Conservation (phyloP, 345 rosid species). For the Bruguiera gymnorhiza region DNA sequence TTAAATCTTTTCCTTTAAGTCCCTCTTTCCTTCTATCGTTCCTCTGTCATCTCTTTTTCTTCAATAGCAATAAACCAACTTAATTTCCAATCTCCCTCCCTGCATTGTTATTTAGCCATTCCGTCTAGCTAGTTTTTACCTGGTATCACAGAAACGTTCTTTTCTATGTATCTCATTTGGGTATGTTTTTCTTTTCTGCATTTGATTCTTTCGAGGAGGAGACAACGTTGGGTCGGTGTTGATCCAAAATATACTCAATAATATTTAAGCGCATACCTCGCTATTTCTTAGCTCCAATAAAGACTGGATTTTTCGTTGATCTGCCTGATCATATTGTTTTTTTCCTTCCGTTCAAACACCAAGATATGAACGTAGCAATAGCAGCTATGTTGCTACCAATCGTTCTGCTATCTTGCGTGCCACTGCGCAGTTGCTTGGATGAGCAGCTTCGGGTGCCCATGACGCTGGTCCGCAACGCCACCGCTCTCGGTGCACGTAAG, state of each 20-base stretch:
- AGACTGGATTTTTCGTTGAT: neutral
- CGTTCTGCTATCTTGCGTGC: constrained; percentile 7
- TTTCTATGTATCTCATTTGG: neutral
- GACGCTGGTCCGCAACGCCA: constrained; percentile 69
- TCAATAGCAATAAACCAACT: no score
- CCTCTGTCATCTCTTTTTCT: neutral
- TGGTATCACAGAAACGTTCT: neutral
- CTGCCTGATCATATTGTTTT: neutral
- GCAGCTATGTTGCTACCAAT: constrained; percentile 18
- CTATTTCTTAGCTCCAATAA: neutral
- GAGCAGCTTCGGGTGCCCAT: constrained; percentile 48
- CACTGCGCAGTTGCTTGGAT: constrained; percentile 26
- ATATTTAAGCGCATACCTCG: no score
- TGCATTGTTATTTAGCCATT: neutral
- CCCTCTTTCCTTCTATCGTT: neutral
- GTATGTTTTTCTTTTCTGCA: neutral
- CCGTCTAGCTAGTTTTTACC: no score
- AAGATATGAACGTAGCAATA: constrained; percentile 8
- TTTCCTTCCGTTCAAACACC: neutral
- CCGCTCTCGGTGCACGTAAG: constrained; percentile 68
- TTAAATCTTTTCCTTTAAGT: neutral
- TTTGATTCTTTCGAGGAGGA: neutral
- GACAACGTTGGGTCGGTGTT: no score
- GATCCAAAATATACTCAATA: no score
- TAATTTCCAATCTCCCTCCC: no score